Conservation (phyloP, 768 basidiomycete species). For the Cyclocybe aegerita region DNA sequence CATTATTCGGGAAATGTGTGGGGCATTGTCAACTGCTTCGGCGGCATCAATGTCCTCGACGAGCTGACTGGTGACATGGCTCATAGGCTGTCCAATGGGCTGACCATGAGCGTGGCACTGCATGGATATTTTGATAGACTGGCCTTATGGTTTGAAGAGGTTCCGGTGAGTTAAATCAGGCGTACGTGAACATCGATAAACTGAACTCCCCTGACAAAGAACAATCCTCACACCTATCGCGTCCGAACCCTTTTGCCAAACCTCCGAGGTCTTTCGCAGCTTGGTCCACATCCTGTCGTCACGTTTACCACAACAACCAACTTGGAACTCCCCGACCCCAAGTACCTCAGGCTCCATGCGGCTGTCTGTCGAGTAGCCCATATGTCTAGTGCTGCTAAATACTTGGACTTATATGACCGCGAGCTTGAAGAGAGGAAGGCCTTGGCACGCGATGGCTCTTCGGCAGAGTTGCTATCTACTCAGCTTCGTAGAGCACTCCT, state of each 20-base stretch:
- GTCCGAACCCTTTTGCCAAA: background rate
- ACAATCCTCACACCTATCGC: constrained; percentile 7
- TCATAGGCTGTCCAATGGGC: too few relatives aligned
- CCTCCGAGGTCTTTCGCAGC: background rate
- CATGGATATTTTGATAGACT: too few relatives aligned
- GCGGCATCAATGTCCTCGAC: too few relatives aligned
- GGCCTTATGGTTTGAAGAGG: background rate
- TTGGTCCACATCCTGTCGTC: background rate
- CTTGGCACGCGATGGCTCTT: background rate
- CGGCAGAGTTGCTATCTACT: too few relatives aligned
- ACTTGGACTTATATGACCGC: constrained; percentile 6
- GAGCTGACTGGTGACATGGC: too few relatives aligned
- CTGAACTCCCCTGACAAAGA: background rate
- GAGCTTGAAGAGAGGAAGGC: constrained; percentile 2
- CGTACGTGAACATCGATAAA: background rate
- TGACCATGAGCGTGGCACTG: too few relatives aligned
- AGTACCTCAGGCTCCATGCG: constrained; percentile 15
- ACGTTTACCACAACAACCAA: constrained; percentile 5
- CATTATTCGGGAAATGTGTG: too few relatives aligned
- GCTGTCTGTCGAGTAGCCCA: constrained; percentile 10
- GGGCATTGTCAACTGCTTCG: too few relatives aligned
- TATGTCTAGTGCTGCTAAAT: constrained; percentile 10
- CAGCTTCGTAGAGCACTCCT: too few relatives aligned
- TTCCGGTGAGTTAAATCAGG: constrained; percentile 1
- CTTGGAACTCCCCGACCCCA: constrained; percentile 9